These are phyloP conservation scores for Anthostomella pinea DNA, from an alignment of 2,329 filamentous ascomycete genomes.

Conservation along the genomic window DNA sequence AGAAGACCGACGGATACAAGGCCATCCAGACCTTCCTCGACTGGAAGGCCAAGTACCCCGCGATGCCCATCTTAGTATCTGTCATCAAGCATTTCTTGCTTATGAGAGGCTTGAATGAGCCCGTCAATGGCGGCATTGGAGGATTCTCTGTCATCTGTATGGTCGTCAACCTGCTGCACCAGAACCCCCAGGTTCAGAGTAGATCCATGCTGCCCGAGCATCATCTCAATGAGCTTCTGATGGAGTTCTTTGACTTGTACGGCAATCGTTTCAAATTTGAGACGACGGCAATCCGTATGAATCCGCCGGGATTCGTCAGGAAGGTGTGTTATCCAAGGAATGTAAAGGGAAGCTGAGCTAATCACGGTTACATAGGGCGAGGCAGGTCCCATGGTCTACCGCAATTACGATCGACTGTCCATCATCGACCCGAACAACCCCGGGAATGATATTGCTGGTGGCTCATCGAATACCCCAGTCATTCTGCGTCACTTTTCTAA, in stretches of 20 bases:
- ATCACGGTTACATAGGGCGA: slow-evolving; percentile 35
- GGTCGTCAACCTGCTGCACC: slow-evolving; percentile 82
- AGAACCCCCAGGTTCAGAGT: slow-evolving; percentile 69
- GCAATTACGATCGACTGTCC: slow-evolving; percentile 66
- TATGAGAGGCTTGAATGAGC: slow-evolving; percentile 89
- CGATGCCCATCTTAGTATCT: slow-evolving; percentile 82
- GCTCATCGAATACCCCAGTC: slow-evolving; percentile 66
- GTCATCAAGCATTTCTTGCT: slow-evolving; percentile 89
- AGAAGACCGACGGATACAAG: slow-evolving; percentile 77
- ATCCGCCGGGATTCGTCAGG: slow-evolving; percentile 69
- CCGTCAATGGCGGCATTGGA: slow-evolving; percentile 84
- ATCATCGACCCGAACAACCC: slow-evolving; percentile 90
- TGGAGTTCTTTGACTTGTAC: slow-evolving; percentile 88
- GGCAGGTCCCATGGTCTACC: slow-evolving; percentile 49
- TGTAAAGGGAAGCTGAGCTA: slow-evolving; percentile 19
- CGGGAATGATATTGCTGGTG: slow-evolving; percentile 85
- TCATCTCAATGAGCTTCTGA: slow-evolving; percentile 75
- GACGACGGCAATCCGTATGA: slow-evolving; percentile 69
- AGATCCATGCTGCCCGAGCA: slow-evolving; percentile 56
- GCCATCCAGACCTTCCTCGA: slow-evolving; percentile 76
- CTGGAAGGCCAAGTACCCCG: slow-evolving; percentile 79
- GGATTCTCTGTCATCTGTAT: slow-evolving; percentile 94
- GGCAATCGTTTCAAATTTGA: slow-evolving; percentile 75
- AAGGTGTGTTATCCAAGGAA: too few relatives aligned
- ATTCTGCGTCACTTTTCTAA: slow-evolving; percentile 70